A percentile compares a stretch with the other conserved stretches of the same genome.
Evolutionary conservation across 1,284 basidiomycete genomes (phyloP).

Genomic region (Hemileia vastatrix): DNA sequence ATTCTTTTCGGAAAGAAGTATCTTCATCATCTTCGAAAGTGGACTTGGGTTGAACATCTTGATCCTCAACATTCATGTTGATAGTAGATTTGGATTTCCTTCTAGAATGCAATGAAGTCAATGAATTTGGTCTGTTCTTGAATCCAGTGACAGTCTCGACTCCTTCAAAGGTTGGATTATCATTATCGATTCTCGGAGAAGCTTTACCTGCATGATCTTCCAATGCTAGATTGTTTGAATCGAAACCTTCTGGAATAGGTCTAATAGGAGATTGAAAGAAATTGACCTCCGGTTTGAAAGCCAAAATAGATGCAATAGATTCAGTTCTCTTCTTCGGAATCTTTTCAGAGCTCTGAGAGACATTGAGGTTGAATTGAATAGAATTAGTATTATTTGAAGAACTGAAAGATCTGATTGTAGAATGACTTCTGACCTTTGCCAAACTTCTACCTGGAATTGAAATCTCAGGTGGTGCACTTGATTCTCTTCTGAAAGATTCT

Average conservation of each 20-base stretch:
- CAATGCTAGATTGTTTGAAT: no score
- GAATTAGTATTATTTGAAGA: no score
- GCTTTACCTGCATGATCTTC: not conserved
- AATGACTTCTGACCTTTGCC: no score
- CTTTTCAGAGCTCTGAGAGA: not conserved
- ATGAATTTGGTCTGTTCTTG: not conserved
- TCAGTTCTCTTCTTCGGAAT: slow-evolving; percentile 26
- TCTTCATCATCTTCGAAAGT: not conserved
- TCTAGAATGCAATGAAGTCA: not conserved
- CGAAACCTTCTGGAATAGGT: not conserved
- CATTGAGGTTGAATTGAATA: no score
- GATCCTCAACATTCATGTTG: not conserved
- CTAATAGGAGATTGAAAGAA: slow-evolving; percentile 31
- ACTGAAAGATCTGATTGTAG: no score
- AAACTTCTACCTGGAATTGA: no score
- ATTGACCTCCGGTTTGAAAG: slow-evolving; percentile 27
- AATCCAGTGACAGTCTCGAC: no score
- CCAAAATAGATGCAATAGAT: slow-evolving; percentile 26
- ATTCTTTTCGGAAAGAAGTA: no score
- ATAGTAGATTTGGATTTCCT: not conserved
- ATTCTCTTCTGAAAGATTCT: no score
- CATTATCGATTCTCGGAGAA: not conserved
- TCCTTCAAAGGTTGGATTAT: not conserved
- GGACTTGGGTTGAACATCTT: not conserved
- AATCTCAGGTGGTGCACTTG: no score